phyloP scores from a whole-genome alignment of 2,329 filamentous ascomycete species.

The Exophiala calicioides region DNA sequence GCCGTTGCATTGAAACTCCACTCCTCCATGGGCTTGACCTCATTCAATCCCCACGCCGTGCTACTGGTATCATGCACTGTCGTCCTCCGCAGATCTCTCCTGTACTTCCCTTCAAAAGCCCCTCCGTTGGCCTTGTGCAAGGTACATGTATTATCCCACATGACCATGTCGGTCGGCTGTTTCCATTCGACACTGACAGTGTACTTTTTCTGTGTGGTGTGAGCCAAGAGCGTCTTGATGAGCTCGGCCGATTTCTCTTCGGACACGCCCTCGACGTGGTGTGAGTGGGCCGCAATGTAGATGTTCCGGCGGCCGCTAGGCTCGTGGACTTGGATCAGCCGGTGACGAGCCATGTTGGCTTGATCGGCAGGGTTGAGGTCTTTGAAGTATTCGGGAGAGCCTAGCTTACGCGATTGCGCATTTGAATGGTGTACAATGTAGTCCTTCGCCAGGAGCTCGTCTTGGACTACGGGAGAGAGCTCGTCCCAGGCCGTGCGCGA shows the following conservation, averaged over 20 bases:
- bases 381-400: conserved; percentile 46
- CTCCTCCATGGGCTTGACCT: not conserved
- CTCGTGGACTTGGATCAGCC: conserved; percentile 55
- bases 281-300: conserved; percentile 56
- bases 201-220: conserved; percentile 52
- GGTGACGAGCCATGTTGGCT: conserved; percentile 49
- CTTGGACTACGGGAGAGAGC: conserved; percentile 41
- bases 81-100: conserved; percentile 57
- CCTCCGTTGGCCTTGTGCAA: conserved; percentile 57
- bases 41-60: conserved; percentile 43
- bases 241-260: conserved; percentile 40
- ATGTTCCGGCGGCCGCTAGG: conserved; percentile 54
- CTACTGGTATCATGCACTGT: conserved; percentile 55
- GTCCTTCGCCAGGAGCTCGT: conserved; percentile 41
- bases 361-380: conserved; percentile 45
- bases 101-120: conserved; percentile 50
- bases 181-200: conserved; percentile 51
- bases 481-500: conserved; percentile 54
- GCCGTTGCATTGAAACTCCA: too few species aligned
- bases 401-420: conserved; percentile 53
- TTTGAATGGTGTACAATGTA: conserved; percentile 54
- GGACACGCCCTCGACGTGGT: conserved; percentile 52
- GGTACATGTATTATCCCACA: conserved; percentile 61
- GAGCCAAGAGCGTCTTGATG: conserved; percentile 41
- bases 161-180: conserved; percentile 51